phyloP scores from a whole-genome alignment of 2,329 filamentous ascomycete genomes.

The Botrytis galanthina region DNA sequence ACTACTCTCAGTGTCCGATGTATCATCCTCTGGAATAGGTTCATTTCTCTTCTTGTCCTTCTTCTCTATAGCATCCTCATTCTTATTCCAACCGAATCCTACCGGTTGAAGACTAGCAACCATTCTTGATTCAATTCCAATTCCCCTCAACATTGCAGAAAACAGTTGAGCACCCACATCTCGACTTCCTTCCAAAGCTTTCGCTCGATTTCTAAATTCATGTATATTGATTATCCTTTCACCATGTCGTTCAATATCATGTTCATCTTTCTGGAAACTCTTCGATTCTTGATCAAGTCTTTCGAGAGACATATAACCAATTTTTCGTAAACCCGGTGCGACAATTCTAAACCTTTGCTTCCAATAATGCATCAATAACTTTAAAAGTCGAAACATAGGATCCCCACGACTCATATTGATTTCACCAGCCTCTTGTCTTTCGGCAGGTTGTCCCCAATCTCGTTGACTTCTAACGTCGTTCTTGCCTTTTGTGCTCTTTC shows the following conservation, averaged over 20 bases:
- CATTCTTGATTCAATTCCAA: conserved; percentile 80
- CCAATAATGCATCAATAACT: conserved; percentile 81
- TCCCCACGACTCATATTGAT: conserved; percentile 81
- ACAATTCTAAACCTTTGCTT: conserved; percentile 77
- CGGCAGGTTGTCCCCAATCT: conserved; percentile 72
- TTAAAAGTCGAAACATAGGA: conserved; percentile 73
- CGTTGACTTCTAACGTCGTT: conserved; percentile 46
- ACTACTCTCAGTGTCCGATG: conserved; percentile 26
- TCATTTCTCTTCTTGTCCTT: conserved; percentile 33
- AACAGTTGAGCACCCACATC: conserved; percentile 90
- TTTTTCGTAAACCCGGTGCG: conserved; percentile 79
- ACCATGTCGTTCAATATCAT: conserved; percentile 66
- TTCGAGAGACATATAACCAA: conserved; percentile 80
- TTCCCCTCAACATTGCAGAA: conserved; percentile 74
- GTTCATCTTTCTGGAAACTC: conserved; percentile 61
- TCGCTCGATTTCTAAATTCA: conserved; percentile 68
- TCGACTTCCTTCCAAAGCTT: conserved; percentile 72
- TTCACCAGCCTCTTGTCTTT: conserved; percentile 65
- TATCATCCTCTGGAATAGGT: conserved; percentile 42
- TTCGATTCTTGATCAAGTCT: conserved; percentile 71
- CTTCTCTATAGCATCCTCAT: conserved; percentile 67
- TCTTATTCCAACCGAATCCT: conserved; percentile 87
- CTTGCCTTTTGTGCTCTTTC: conserved; percentile 40
- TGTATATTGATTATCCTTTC: conserved; percentile 68
- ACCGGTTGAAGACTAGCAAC: conserved; percentile 81